Conservation (phyloP, 2,329 filamentous ascomycete species). For the Dothideomycetes sp. region DNA sequence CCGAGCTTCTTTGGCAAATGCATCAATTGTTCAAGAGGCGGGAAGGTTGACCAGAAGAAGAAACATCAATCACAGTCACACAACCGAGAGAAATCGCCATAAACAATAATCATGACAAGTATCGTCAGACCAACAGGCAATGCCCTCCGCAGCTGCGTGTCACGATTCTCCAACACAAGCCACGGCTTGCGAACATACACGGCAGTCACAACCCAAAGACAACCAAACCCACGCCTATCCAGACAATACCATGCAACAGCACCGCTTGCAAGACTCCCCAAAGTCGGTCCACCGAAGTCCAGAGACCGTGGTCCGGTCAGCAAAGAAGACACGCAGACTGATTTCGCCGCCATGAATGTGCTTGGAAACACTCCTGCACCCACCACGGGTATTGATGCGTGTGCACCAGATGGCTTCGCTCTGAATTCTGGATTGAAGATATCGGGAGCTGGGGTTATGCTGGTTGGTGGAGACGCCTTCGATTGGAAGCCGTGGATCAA, state of each 20-base stretch:
- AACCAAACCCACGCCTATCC: conserved; percentile 4
- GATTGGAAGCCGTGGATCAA: conserved; percentile 73
- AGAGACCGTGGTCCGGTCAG: conserved; percentile 54
- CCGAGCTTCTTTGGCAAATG: too few relatives aligned
- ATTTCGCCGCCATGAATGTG: conserved; percentile 71
- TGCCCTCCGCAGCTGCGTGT: too few relatives aligned
- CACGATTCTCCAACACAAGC: too few relatives aligned
- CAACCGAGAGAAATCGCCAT: too few relatives aligned
- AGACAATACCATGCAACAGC: conserved; percentile 2
- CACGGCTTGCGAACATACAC: background rate
- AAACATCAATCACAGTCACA: too few relatives aligned
- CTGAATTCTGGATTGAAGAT: conserved; percentile 73
- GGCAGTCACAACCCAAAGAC: background rate
- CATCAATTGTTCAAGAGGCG: too few relatives aligned
- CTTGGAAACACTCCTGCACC: conserved; percentile 66
- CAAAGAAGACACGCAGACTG: conserved; percentile 55
- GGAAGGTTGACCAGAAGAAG: too few relatives aligned
- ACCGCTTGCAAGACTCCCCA: background rate
- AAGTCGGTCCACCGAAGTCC: conserved; percentile 30
- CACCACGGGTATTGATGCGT: conserved; percentile 74
- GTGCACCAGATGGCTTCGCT: conserved; percentile 73
- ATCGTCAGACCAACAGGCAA: too few relatives aligned
- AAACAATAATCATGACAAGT: too few relatives aligned
- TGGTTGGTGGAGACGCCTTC: conserved; percentile 83
- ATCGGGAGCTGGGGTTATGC: conserved; percentile 58